Percentiles rank a stretch among this genome's conserved stretches.
Conservation (phyloP, 2,329 filamentous ascomycete species). For the Fusarium caatingaense region DNA sequence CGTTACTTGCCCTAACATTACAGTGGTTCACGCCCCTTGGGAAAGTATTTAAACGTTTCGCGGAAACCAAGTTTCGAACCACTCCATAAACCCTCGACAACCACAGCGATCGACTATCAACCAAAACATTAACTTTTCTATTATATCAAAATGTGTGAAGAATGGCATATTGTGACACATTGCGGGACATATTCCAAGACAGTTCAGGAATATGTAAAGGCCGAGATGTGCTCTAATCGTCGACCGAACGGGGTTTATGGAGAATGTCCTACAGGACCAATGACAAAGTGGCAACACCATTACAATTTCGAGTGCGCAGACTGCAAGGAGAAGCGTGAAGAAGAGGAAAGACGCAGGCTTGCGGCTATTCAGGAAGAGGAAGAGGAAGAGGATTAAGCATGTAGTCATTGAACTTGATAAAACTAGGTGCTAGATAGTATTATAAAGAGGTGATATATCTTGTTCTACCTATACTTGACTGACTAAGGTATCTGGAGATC, state of each 20-base stretch:
- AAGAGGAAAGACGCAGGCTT: neutral
- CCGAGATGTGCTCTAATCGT: neutral
- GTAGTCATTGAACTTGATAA: too few relatives aligned
- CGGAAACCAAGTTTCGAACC: neutral
- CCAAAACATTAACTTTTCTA: rapidly evolving
- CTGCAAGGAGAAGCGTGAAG: neutral
- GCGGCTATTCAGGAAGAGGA: neutral
- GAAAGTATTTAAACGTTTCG: neutral
- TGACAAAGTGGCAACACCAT: neutral
- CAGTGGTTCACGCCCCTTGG: neutral
- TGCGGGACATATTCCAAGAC: rapidly evolving
- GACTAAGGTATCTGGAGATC: rapidly evolving
- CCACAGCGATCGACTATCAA: neutral
- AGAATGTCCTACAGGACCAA: neutral
- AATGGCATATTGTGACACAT: neutral
- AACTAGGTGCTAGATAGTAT: too few relatives aligned
- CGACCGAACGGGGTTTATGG: neutral
- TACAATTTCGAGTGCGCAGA: neutral
- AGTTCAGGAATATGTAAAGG: neutral
- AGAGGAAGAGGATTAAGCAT: too few relatives aligned
- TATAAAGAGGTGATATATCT: too few relatives aligned
- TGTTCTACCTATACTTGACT: neutral
- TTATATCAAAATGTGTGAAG: neutral
- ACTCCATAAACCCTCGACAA: neutral
- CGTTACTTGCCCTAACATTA: rapidly evolving